Base-by-base conservation (phyloP, 768 basidiomycete species). In the Tulasnella sp. region DNA sequence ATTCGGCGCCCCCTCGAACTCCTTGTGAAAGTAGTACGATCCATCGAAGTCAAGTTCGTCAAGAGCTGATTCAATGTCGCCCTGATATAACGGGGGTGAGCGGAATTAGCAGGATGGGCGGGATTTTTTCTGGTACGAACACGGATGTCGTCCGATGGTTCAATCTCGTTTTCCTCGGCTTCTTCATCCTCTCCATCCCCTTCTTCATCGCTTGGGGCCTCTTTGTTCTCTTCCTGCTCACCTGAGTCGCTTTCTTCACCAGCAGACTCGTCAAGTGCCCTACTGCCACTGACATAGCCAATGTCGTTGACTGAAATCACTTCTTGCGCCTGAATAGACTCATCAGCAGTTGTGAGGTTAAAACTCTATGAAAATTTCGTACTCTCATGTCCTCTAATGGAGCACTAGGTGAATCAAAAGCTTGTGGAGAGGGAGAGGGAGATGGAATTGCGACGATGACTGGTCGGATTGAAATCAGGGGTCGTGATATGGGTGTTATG, bases 1-100 rank as follows among this genome's bases (percentile, higher is more conserved):
- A 85, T 9, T 85, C 75, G 18, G 84, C 69, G 31, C 84, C 84
- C 5, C 82, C 37, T 37, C 76, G 12, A 69, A 69, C 34, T 69
- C 64, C 14, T 28, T 69, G 12, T 69, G 11, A 18, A 69, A 69
- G 64, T 37, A 69, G 64, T 31, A 69, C 14, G 64, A 69, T 18
- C 64, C 64, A 20, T 69, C 34, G 14, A 69, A 69, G 11, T 69
- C 64, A 37, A 69, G 64, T 37, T 69, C 28, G 31, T 69, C 11
- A 14, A 69, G 64, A 14, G 64, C 64, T 31, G 28, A 4, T 69
- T 69, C 64, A 28, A 64, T 64, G 16, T 64, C 60, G n/a, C 60
- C 60, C 60, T 64, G 16, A 8, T 50, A 16, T 64, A 12, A 18
- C n/a, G 5, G 28, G n/a, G 28, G 60, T 64, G 60, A 64, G 60